Evolutionary conservation across 768 basidiomycete genomes (phyloP).

Genomic region (Termitomyces sp.): DNA sequence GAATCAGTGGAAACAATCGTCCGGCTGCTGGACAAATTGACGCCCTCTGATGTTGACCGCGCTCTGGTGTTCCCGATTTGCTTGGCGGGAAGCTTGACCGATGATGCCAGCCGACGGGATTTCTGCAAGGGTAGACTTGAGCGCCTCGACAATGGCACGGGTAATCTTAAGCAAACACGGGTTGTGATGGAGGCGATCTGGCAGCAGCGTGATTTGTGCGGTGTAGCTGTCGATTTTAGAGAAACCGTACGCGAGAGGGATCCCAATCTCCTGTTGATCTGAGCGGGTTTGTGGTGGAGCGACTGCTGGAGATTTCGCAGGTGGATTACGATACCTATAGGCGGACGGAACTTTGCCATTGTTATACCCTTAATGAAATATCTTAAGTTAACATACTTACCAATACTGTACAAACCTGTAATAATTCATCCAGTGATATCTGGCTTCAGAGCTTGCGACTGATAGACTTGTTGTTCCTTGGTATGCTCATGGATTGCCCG

Average conservation of each 20-base stretch:
- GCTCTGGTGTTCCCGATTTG: conserved; percentile 68
- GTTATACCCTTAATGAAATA: conserved; percentile 13
- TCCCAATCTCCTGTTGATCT: conserved; percentile 47
- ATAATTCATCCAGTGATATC: neutral
- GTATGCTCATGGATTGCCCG: neutral
- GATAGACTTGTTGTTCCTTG: neutral
- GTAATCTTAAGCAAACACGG: conserved; percentile 52
- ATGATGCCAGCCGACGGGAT: conserved; percentile 52
- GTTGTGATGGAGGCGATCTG: conserved; percentile 64
- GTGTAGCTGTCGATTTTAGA: conserved; percentile 52
- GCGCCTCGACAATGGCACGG: conserved; percentile 48
- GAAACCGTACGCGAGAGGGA: conserved; percentile 49
- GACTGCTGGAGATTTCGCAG: neutral
- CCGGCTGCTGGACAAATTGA: conserved; percentile 46
- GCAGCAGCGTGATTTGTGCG: conserved; percentile 57
- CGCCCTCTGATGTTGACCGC: conserved; percentile 57
- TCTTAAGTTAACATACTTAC: conserved; percentile 11
- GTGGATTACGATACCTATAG: conserved; percentile 12
- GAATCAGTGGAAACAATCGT: conserved; percentile 50
- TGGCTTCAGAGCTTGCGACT: neutral
- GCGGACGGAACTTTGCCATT: conserved; percentile 8
- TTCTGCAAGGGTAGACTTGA: conserved; percentile 54
- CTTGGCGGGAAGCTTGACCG: conserved; percentile 68
- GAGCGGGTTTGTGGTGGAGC: neutral
- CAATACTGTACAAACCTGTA: conserved; percentile 6